phyloP scores from a whole-genome alignment of 202 grass and related monocot species.

The Digitaria exilis region DNA sequence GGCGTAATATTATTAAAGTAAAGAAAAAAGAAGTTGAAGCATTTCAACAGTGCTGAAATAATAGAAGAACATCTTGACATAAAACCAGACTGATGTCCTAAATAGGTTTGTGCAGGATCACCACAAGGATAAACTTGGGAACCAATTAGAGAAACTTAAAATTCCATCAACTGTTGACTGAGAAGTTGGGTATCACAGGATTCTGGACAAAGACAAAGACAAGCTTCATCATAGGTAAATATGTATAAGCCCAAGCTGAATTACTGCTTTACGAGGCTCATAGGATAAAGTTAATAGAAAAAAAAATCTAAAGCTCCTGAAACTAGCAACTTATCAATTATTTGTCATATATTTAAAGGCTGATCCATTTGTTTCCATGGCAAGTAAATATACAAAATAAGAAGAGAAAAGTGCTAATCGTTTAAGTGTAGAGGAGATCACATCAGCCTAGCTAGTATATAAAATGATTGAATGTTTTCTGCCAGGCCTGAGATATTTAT shows the following conservation, averaged over 20 bases:
- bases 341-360: neutral
- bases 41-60: constrained; percentile 3
- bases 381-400: neutral
- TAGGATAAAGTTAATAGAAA: neutral
- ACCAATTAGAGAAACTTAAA: neutral
- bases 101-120: neutral
- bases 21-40: constrained; percentile 16
- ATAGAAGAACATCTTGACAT: neutral
- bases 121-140: neutral
- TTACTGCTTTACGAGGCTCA: neutral
- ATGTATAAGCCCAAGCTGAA: neutral
- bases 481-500: neutral
- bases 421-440: neutral
- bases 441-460: neutral
- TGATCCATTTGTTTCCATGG: constrained; percentile 21
- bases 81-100: neutral
- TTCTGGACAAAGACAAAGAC: constrained; percentile 16
- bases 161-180: neutral
- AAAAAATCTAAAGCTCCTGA: neutral
- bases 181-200: neutral
- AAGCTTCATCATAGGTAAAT: neutral
- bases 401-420: neutral
- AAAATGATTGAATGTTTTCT: constrained; percentile 1
- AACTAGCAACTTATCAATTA: neutral
- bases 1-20: neutral